Evolutionary conservation across 495 filamentous ascomycete genomes (phyloP).

Genomic region (Cercophora scortea): DNA sequence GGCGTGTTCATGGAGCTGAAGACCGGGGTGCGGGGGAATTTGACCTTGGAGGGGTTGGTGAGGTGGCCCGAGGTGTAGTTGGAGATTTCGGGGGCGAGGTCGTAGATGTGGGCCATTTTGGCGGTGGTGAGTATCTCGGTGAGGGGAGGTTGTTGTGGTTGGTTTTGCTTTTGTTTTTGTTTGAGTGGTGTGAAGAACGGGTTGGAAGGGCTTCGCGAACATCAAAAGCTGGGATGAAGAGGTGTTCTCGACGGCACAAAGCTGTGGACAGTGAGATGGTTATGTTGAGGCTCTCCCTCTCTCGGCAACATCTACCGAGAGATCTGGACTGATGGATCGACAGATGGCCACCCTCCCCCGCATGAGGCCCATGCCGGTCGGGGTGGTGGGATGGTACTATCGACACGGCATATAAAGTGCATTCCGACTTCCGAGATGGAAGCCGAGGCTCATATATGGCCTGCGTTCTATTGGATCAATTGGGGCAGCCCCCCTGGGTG

Average conservation of each 20-base stretch:
- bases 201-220: too few species aligned
- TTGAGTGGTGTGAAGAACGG: not conserved
- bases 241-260: too few species aligned
- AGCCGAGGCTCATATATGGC: too few species aligned
- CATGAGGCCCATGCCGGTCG: too few species aligned
- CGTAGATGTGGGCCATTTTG: slow-evolving; percentile 39
- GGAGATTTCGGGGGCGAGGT: slow-evolving; percentile 29
- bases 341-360: too few species aligned
- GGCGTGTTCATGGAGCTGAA: slow-evolving; percentile 43
- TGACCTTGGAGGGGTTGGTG: slow-evolving; percentile 24
- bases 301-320: slow-evolving; percentile 1
- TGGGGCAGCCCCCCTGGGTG: not conserved
- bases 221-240: too few species aligned
- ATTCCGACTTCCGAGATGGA: too few species aligned
- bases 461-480: not conserved
- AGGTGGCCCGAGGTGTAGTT: slow-evolving; percentile 27
- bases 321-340: not conserved
- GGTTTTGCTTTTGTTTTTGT: not conserved
- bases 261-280: not conserved
- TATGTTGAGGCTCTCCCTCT: not conserved
- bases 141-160: not conserved
- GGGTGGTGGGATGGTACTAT: too few species aligned
- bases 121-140: not conserved
- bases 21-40: slow-evolving; percentile 37
- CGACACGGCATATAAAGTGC: too few species aligned